Evolutionary conservation across 371 early-diverging fungal genomes (phyloP).

Genomic region (Mortierella sp.): DNA sequence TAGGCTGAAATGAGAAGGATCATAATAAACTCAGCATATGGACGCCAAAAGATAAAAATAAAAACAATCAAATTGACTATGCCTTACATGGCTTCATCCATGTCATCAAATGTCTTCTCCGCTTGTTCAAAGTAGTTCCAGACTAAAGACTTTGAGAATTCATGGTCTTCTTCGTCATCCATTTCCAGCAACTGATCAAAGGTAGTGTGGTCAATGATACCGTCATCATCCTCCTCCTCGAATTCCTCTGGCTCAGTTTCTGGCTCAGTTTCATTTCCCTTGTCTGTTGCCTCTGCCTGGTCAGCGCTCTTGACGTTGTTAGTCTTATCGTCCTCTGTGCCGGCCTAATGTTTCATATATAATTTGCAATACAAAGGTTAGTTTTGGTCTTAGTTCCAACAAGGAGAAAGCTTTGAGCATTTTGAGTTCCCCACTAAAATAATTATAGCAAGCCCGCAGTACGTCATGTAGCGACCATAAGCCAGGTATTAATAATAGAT

Average conservation of each 20-base stretch:
- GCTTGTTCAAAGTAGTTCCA: conserved; percentile 84
- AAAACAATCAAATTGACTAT: background rate
- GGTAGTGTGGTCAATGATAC: conserved; percentile 77
- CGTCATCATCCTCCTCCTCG: conserved; percentile 30
- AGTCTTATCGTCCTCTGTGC: conserved; percentile 18
- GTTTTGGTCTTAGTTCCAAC: background rate
- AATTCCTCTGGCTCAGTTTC: conserved; percentile 27
- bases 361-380: background rate
- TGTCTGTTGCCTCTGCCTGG: conserved; percentile 20
- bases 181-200: conserved; percentile 87
- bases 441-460: background rate
- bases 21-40: too few relatives aligned
- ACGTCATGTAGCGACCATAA: background rate
- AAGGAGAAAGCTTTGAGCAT: background rate
- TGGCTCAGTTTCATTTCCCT: conserved; percentile 25
- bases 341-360: conserved; percentile 20
- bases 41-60: background rate
- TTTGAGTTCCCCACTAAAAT: conserved; percentile 26
- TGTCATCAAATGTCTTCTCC: conserved; percentile 72
- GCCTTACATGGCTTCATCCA: conserved; percentile 63
- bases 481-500: background rate
- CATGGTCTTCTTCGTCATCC: conserved; percentile 85
- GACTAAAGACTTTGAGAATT: conserved; percentile 80
- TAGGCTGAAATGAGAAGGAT: too few relatives aligned
- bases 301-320: conserved; percentile 9